Percentiles rank a stretch among this genome's conserved stretches.
These are phyloP conservation scores for Colletotrichum neosansevieriae DNA, from an alignment of 2,329 filamentous ascomycete species.

Conservation along the genomic window DNA sequence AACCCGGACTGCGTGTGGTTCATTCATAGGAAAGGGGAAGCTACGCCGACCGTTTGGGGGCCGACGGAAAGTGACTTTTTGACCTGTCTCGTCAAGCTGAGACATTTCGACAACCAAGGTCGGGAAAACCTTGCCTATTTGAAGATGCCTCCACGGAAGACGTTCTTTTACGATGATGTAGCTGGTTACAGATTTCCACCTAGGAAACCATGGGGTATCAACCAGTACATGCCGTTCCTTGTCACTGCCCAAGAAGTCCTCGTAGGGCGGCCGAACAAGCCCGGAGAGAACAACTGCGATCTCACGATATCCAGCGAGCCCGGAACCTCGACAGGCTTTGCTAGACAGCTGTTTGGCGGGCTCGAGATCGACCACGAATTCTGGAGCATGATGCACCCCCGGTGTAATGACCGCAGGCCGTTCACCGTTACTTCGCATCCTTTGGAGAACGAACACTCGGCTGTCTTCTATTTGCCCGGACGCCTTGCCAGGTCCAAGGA, in stretches of 20 bases:
- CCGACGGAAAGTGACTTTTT: conserved; percentile 42
- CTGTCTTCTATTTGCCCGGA: conserved; percentile 34
- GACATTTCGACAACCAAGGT: background rate
- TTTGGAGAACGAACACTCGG: conserved; percentile 3
- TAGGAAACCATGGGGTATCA: conserved; percentile 42
- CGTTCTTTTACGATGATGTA: background rate
- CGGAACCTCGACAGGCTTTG: background rate
- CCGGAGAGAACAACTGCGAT: conserved; percentile 17
- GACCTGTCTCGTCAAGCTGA: conserved; percentile 24
- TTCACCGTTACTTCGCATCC: background rate
- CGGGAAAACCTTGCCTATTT: conserved; percentile 28
- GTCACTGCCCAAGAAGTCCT: conserved; percentile 45
- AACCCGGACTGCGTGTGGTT: conserved; percentile 42
- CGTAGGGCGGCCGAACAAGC: conserved; percentile 34
- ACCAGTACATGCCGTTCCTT: conserved; percentile 46
- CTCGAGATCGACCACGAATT: conserved; percentile 27
- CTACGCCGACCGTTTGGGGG: conserved; percentile 39
- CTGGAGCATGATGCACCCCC: conserved; percentile 19
- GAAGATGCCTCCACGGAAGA: conserved; percentile 11
- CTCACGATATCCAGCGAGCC: background rate
- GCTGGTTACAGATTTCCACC: background rate
- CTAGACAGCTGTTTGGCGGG: conserved; percentile 31
- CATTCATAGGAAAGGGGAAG: conserved; percentile 34
- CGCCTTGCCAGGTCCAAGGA: background rate
- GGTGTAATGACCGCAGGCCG: background rate